Evolutionary conservation across 768 basidiomycete genomes (phyloP).

Genomic region (Mycena indigotica): DNA sequence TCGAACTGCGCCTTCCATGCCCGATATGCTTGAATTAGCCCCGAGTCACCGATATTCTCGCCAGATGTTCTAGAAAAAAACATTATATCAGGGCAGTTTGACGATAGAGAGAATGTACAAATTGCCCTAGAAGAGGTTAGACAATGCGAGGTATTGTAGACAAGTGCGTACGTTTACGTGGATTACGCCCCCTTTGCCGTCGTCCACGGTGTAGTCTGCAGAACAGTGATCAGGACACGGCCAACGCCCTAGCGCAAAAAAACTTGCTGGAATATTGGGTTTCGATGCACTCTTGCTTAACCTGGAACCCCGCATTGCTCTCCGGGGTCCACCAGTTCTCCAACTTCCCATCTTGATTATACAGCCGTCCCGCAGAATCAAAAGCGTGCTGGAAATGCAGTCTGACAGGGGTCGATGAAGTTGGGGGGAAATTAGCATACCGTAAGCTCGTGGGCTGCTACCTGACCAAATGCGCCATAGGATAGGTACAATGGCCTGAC

Average conservation of each 20-base stretch:
- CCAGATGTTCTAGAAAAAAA: constrained; percentile 71
- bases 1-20: constrained; percentile 87
- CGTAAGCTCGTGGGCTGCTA: constrained; percentile 91
- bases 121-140: constrained; percentile 61
- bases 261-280: constrained; percentile 80
- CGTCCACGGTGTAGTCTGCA: constrained; percentile 77
- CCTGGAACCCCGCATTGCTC: constrained; percentile 82
- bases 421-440: constrained; percentile 41
- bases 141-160: constrained; percentile 3
- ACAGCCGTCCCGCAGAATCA: constrained; percentile 86
- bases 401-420: neutral
- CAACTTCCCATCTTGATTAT: constrained; percentile 86
- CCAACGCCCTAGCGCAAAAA: neutral
- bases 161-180: constrained; percentile 71
- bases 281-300: constrained; percentile 85
- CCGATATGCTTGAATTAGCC: constrained; percentile 81
- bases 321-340: constrained; percentile 92
- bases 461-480: constrained; percentile 91
- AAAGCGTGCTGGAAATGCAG: constrained; percentile 69
- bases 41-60: constrained; percentile 88
- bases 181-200: constrained; percentile 81
- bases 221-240: constrained; percentile 5
- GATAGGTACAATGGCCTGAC: constrained; percentile 83
- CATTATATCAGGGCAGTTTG: constrained; percentile 1
- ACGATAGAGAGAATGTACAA: constrained; percentile 47